Base-by-base conservation (phyloP, 345 rosid species). In the Chamaenerion angustifolium region DNA sequence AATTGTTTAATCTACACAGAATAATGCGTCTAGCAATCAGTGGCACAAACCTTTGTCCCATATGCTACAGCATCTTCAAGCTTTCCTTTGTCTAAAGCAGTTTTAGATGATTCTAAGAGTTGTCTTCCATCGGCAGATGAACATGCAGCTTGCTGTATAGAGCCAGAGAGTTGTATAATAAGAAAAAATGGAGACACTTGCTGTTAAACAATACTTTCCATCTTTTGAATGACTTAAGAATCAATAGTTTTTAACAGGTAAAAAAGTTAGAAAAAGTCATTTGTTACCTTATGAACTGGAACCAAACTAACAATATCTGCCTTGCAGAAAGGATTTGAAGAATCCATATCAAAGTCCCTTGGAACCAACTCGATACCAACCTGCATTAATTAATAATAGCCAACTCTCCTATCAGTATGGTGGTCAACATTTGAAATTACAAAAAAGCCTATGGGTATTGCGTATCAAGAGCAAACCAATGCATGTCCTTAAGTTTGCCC, bases 61-160 rank as follows among this genome's bases (percentile, higher is more conserved):
- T 75, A 84, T 46, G 88, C 76, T 41, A 92, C 98, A 51, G 98
- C 96, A 74, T 92, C 98, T 78, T 87, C 98, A 60, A 92, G 98
- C 71, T 92, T 92, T 62, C 98, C 98, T 65, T 92, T 92, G 65
- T 92, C 98, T 56, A 87, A 73, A 58, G 98, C 98, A 52, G 98
- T 87, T 77, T 92, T 92, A 56, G 98, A 92, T 53, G 95, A 92
- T 71, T 92, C 98, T 54, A 92, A 71, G 61, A 92, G 98, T 57
- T 87, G 96, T 57, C 98, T 80, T 66, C 98, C 98, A 76, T 92
- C 96, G 14, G 98, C 98, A 69, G 98, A 84, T 56, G 98, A 84
- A 76, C 95, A 92, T 51, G 98, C 94, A 48, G 95, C 96, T 92
- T 92, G 96, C 98, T 92, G 88, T 64, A 63, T 46, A 67, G 48